These are phyloP conservation scores for Schwanniomyces etchellsii DNA, from an alignment of 1,139 yeast species.

Conservation along the genomic window DNA sequence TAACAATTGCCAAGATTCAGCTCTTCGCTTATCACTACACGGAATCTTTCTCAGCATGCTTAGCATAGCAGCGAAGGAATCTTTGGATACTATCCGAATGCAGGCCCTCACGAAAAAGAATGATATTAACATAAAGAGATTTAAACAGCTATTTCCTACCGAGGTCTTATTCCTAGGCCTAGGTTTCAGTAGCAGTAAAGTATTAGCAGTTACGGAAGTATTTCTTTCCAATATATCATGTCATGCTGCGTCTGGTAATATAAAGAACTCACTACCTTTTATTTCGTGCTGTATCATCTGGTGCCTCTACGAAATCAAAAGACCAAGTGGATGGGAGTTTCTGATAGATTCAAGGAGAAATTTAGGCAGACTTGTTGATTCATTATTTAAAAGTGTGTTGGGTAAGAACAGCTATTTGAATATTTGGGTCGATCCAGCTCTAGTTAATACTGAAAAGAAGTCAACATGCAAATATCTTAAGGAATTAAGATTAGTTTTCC, in stretches of 20 bases:
- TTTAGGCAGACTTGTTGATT: neutral
- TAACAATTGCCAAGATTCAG: too few relatives aligned
- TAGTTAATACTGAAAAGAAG: neutral
- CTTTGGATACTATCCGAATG: too few relatives aligned
- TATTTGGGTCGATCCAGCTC: neutral
- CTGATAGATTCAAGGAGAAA: conserved; percentile 3
- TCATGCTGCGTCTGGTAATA: neutral
- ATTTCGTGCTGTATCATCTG: conserved; percentile 20
- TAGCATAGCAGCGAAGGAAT: too few relatives aligned
- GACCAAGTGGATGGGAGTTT: conserved; percentile 17
- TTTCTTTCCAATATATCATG: too few relatives aligned
- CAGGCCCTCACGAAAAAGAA: too few relatives aligned
- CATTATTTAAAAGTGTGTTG: neutral
- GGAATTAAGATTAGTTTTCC: neutral
- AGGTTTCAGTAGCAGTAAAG: too few relatives aligned
- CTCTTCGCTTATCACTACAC: too few relatives aligned
- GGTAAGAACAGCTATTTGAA: neutral
- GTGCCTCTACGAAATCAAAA: conserved; percentile 24
- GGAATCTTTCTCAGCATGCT: too few relatives aligned
- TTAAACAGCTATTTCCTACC: too few relatives aligned
- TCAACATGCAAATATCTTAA: neutral
- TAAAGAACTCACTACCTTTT: conserved; percentile 17
- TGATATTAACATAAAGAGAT: too few relatives aligned
- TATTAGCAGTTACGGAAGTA: too few relatives aligned
- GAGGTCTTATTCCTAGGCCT: too few relatives aligned